Conservation (phyloP, 345 rosid genomes). For the Syzygium jambos region DNA sequence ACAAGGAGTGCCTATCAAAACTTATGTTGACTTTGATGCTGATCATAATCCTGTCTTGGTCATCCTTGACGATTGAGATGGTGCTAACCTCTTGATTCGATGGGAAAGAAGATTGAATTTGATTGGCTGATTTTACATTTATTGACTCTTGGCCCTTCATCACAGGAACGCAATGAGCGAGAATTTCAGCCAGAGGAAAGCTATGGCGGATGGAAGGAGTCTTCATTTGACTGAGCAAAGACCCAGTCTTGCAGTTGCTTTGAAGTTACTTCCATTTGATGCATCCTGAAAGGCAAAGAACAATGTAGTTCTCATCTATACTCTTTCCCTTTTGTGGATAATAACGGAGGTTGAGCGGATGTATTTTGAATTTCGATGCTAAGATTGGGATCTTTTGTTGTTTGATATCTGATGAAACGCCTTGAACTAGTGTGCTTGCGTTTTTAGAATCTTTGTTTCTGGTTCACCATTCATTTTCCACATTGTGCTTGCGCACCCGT, state of each 20-base stretch:
- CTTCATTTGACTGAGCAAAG: constrained; percentile 9
- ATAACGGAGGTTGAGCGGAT: neutral
- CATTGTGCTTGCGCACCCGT: neutral
- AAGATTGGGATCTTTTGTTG: neutral
- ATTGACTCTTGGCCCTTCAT: neutral
- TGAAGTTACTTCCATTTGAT: neutral
- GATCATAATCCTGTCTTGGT: neutral
- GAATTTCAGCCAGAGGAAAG: constrained; percentile 26
- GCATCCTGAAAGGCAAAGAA: neutral
- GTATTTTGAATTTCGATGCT: neutral
- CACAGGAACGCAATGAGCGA: constrained; percentile 19
- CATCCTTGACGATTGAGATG: neutral
- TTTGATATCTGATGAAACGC: neutral
- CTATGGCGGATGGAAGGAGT: constrained; percentile 65
- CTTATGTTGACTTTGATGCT: neutral
- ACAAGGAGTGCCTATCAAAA: neutral
- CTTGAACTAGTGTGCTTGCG: neutral
- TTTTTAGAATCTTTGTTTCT: neutral
- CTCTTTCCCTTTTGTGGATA: neutral
- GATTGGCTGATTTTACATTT: neutral
- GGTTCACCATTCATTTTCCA: neutral
- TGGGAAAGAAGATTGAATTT: neutral
- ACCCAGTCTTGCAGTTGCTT: neutral
- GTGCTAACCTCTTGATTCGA: neutral
- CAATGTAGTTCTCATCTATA: neutral